A percentile compares a stretch with the other conserved stretches of the same genome.
phyloP scores from a whole-genome alignment of 148 eudicot species.

The Heliamphora exappendiculata region DNA sequence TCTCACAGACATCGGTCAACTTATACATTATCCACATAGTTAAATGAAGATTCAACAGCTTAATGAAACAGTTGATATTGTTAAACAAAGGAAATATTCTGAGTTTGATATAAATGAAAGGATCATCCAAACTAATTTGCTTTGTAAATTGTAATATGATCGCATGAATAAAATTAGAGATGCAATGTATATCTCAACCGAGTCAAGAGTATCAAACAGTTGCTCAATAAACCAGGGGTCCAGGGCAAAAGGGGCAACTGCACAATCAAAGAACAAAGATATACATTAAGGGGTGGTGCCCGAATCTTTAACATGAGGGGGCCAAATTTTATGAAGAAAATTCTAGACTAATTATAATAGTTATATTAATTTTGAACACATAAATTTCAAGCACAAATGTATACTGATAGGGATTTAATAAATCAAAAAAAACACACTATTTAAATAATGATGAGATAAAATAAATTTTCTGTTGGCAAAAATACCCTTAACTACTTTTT shows the following conservation, averaged over 20 bases:
- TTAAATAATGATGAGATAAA: too few relatives aligned
- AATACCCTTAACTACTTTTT: too few relatives aligned
- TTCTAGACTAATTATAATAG: too few relatives aligned
- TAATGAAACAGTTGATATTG: neutral
- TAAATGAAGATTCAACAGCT: neutral
- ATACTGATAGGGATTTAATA: neutral
- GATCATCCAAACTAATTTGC: neutral
- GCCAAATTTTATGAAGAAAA: too few relatives aligned
- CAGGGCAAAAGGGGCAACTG: neutral
- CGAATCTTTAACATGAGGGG: too few relatives aligned
- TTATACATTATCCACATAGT: too few relatives aligned
- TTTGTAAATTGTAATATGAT: neutral
- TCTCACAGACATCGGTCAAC: too few relatives aligned
- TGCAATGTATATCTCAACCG: neutral
- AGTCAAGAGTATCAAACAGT: neutral
- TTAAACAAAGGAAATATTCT: too few relatives aligned
- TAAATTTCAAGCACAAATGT: neutral
- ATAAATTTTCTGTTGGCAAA: too few relatives aligned
- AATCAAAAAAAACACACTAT: too few relatives aligned
- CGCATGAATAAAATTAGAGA: neutral
- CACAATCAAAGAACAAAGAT: neutral
- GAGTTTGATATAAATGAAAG: neutral
- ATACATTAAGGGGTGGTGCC: too few relatives aligned
- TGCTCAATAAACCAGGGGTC: neutral
- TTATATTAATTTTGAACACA: neutral